phyloP scores from a whole-genome alignment of 1,284 basidiomycete genomes.

The Porogramme epimiltina region DNA sequence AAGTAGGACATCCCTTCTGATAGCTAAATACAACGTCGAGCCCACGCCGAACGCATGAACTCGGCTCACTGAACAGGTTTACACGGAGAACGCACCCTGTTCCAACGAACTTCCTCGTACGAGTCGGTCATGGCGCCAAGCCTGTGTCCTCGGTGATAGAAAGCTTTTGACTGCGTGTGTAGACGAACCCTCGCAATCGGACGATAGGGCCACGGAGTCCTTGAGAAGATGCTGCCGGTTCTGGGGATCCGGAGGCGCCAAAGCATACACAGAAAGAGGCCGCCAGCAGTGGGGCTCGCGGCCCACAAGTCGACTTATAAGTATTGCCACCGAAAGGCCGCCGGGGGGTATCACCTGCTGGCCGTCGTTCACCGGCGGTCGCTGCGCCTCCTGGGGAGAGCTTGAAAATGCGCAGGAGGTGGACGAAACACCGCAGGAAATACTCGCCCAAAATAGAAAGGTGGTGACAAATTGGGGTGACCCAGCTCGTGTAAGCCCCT shows the following conservation, averaged over 20 bases:
- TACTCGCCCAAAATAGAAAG: too few species aligned
- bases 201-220: not conserved
- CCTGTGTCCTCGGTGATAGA: not conserved
- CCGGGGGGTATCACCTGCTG: too few species aligned
- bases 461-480: not conserved
- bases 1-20: slow-evolving; percentile 29
- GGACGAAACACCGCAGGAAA: too few species aligned
- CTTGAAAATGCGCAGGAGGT: too few species aligned
- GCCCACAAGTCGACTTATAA: too few species aligned
- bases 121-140: slow-evolving; percentile 5
- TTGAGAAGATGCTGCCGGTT: too few species aligned
- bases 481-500: too few species aligned
- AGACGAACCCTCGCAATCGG: not conserved
- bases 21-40: slow-evolving; percentile 17
- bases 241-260: not conserved
- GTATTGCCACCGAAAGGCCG: too few species aligned
- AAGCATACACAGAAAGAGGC: not conserved
- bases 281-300: too few species aligned
- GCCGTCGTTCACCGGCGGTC: too few species aligned
- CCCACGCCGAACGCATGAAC: not conserved
- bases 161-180: not conserved
- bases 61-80: not conserved
- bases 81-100: slow-evolving; percentile 10
- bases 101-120: slow-evolving; percentile 17
- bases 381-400: too few species aligned